Evolutionary conservation across 345 rosid genomes (phyloP), one percentile per base, ranked within the genome.

Genomic region (Citrus medica): DNA sequence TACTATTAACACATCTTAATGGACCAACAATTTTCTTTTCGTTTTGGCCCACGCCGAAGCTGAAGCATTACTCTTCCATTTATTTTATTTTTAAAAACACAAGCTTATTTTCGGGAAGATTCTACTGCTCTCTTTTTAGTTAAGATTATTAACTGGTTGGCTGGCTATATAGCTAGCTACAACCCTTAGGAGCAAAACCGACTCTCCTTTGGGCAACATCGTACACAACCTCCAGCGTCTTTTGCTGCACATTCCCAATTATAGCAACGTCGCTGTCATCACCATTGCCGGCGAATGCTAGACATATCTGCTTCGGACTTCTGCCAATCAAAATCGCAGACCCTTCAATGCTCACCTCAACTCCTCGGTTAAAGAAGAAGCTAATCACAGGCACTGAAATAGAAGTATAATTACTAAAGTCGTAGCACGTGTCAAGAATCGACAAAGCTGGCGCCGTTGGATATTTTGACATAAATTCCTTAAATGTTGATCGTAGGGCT

Each of bases 391-490:
- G 98, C 5, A 95, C 40, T 19, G 46, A 1, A 9, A 85, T 67
- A 1, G 88, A 73, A 6, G 65, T 66, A n/a, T 81, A 84, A 0
- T 78, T 80, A 70, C 80, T 92, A 16, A 94, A 67, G 70, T 94
- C 90, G 61, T 84, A 94, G 81, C 98, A 94, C 22, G 97, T 92
- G 84, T 91, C 97, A 14, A 94, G 81, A 37, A 91, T 86, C 9
- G 92, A 81, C 7, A 86, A 76, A 4, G 88, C 84, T 0, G 87
- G 82, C 6, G 94, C 81, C 21, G 61, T 71, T 1, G 94, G 97
- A 67, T 93, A 95, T 74, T 78, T 74, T 0, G 83, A 65, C 98
- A 95, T 95, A 53, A 1, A 7, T 71, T 81, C 75, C 76, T 80
- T 80, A 74, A 95, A 93, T 17, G 91, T 79, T 13, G 83, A 33